Evolutionary conservation across 179 eudicot genomes (phyloP), one percentile per base, ranked within the genome.

Genomic region (Corrigiola litoralis): DNA sequence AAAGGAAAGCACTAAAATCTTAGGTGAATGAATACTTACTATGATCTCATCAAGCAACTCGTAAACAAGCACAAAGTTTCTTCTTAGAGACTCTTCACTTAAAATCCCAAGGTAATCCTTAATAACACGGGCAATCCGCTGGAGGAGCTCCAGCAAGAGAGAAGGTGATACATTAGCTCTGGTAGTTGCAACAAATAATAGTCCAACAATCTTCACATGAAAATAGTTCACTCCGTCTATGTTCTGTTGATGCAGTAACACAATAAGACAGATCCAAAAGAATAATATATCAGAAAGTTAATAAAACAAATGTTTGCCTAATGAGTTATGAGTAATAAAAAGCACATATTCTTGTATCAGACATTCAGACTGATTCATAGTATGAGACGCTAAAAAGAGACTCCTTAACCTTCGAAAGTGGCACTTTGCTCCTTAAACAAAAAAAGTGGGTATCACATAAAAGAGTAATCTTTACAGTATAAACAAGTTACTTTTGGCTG

Each of bases 91-190:
- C 69, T 92, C 96, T 76, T 92, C 96, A 76, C 79, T 92, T 33
- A 92, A 84, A 72, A 92, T 77, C 46, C 98, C 98, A 72, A 92
- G 96, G 71, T 92, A 92, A 80, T 92, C 98, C 77, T 92, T 92
- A 54, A 79, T 80, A 66, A 90, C 98, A 46, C 98, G 95, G 46
- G 95, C 82, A 82, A 92, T 89, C 64, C 98, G 87, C 66, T 85
- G 96, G 61, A 92, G 77, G 73, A 92, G 96, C 74, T 90, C 96
- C 84, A 90, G 68, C 49, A 90, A 84, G 58, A 92, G 82, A 37
- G 96, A 87, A 63, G 98, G 98, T 40, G 96, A 82, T 52, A 84
- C 72, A 72, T 87, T 90, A 64, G 82, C 72, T 84, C 98, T 85
- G 24, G 96, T 92, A 72, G 98, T 92, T 55, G 96, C 92, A 74